Evolutionary conservation across 1,139 yeast genomes (phyloP), one percentile per base, ranked within the genome.

Genomic region (Hanseniaspora sp.): DNA sequence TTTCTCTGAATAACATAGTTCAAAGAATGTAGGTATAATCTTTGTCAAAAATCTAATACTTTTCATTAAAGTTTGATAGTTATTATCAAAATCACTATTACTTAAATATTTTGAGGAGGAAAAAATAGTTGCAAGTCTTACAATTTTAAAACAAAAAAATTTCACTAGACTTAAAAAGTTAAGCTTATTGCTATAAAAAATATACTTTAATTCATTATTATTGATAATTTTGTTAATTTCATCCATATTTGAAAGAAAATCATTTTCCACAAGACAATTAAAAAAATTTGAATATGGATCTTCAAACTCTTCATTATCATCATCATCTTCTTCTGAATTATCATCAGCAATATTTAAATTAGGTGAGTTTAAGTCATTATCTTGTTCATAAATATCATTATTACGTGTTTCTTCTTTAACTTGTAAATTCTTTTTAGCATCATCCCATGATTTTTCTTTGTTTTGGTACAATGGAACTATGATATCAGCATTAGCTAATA

Each of bases 11-110:
- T 60, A 55, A 69, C 71, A 69, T 29, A 69, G 62, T 62, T 82
- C 96, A 62, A 77, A 85, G 12, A 84, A 63, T 56, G 79, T 76
- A 0, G 96, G 96, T 17, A 86, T 59, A 3, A 86, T 56, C 55
- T 80, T 76, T 1, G 88, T 79, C 47, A 90, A 67, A 8, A 84
- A 67, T 38, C 96, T 74, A 13, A 83, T 63, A 61, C 88, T 81
- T 59, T 82, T 83, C 45, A 85, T 67, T 15, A 78, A 57, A 37
- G 58, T 57, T 13, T 56, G 55, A 33, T 58, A 52, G 40, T 57
- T 47, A 13, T 49, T 48, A 35, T 59, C 57, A 43, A 61, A 54
- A 38, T 43, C 34, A 33, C 46, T 17, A 23, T 34, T 15, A 17
- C 15, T 47, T 11, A 42, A 40, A 12, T 51, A 41, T 12, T 51